Evolutionary conservation across 208 protist species (phyloP).

Genomic region (Crithidia fasciculata): DNA sequence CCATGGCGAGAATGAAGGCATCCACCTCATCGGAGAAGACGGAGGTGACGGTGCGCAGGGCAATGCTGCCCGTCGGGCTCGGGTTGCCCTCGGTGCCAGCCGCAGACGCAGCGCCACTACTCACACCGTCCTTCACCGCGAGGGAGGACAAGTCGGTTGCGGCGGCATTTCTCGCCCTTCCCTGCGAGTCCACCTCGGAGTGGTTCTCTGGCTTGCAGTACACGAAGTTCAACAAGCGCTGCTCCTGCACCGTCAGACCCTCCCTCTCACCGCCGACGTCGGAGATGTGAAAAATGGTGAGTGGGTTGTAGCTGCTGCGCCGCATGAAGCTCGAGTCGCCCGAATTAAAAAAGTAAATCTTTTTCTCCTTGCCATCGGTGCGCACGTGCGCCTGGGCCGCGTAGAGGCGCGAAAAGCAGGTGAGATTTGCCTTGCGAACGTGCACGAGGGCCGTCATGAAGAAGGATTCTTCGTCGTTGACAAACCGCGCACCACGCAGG

Average conservation of each 20-base stretch:
- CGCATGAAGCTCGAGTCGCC: slow-evolving; percentile 5
- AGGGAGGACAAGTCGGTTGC: slow-evolving; percentile 30
- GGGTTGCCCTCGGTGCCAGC: neutral
- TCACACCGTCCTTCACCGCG: slow-evolving; percentile 16
- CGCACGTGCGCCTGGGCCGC: slow-evolving; percentile 12
- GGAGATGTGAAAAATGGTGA: slow-evolving; percentile 24
- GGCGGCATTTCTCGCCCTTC: too few relatives aligned
- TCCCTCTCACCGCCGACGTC: slow-evolving; percentile 15
- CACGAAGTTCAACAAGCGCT: slow-evolving; percentile 29
- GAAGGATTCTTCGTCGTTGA: slow-evolving; percentile 14
- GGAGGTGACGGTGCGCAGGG: neutral
- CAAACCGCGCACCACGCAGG: slow-evolving; percentile 24
- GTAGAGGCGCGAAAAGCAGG: slow-evolving; percentile 26
- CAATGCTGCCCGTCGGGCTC: neutral
- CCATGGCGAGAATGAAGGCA: slow-evolving; percentile 44
- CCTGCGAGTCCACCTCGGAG: slow-evolving; percentile 6
- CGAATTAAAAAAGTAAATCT: slow-evolving; percentile 8
- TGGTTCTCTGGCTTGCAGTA: slow-evolving; percentile 31
- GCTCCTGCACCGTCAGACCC: slow-evolving; percentile 40
- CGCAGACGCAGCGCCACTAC: neutral
- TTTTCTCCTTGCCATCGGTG: neutral
- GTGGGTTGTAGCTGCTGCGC: neutral
- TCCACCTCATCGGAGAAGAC: slow-evolving; percentile 13
- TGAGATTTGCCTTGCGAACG: slow-evolving; percentile 1
- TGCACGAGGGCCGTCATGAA: slow-evolving; percentile 29